These are phyloP conservation scores for Tephrocybe sp. DNA, from an alignment of 768 basidiomycete species.

Conservation along the genomic window DNA sequence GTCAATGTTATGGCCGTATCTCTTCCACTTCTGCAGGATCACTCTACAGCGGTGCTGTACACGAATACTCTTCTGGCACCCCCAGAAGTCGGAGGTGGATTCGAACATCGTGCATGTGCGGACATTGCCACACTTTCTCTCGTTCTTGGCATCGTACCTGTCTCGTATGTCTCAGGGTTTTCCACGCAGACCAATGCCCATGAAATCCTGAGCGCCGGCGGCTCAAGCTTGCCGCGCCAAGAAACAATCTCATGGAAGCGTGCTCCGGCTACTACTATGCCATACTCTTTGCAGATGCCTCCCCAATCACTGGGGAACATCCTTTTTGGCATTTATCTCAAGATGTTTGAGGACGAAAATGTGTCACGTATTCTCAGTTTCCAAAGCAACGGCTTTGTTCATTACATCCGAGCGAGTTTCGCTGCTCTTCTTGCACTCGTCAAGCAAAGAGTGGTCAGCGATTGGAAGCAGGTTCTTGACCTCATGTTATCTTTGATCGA, in stretches of 20 bases:
- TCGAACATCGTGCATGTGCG: conserved; percentile 29
- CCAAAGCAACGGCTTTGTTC: conserved; percentile 21
- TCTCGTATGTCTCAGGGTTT: conserved; percentile 38
- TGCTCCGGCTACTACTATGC: not conserved
- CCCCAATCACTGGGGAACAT: conserved; percentile 30
- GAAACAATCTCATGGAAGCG: conserved; percentile 7
- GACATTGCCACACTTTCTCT: conserved; percentile 40
- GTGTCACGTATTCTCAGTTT: not conserved
- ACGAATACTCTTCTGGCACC: conserved; percentile 38
- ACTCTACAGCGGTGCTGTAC: conserved; percentile 31
- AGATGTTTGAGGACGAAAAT: conserved; percentile 43
- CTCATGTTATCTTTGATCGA: conserved; percentile 25
- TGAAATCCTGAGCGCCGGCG: conserved; percentile 25
- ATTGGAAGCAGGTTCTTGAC: conserved; percentile 44
- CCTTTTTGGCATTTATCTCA: conserved; percentile 39
- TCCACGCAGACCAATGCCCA: conserved; percentile 37
- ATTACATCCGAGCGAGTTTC: conserved; percentile 50
- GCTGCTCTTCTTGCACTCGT: conserved; percentile 40
- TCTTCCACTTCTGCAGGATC: conserved; percentile 32
- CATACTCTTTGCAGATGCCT: conserved; percentile 5
- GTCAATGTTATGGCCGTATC: conserved; percentile 39
- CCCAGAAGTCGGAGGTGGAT: conserved; percentile 22
- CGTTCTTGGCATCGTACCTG: conserved; percentile 39
- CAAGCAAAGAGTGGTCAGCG: conserved; percentile 27
- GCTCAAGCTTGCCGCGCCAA: not conserved